Conservation (phyloP, 306 rosid genomes). For the Pterocarpus macrocarpus region DNA sequence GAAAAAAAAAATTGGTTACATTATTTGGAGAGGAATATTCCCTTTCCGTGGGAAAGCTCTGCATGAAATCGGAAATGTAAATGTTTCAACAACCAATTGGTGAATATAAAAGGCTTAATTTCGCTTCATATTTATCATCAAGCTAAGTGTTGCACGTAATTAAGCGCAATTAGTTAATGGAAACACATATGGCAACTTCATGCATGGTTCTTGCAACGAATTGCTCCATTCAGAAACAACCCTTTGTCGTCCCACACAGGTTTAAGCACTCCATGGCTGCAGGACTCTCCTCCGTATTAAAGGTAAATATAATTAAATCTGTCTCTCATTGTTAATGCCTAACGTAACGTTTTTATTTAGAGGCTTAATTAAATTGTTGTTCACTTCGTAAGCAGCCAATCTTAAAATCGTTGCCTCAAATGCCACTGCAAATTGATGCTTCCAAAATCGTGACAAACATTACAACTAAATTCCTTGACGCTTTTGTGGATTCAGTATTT, state of each 20-base stretch:
- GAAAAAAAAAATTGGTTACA: no score
- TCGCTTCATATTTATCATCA: neutral
- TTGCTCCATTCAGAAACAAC: slow-evolving; percentile 25
- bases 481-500: slow-evolving; percentile 60
- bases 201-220: neutral
- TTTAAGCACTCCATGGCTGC: slow-evolving; percentile 31
- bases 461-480: slow-evolving; percentile 49
- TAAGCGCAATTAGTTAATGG: neutral
- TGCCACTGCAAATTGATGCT: slow-evolving; percentile 24
- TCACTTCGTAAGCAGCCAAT: slow-evolving; percentile 40
- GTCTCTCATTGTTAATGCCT: no score
- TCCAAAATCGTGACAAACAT: slow-evolving; percentile 38
- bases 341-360: no score
- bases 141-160: neutral
- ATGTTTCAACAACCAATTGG: no score
- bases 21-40: no score
- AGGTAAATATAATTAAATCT: slow-evolving; percentile 15
- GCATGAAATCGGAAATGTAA: no score
- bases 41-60: no score
- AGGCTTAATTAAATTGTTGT: neutral
- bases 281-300: slow-evolving; percentile 14
- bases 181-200: slow-evolving; percentile 27
- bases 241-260: neutral
- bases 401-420: slow-evolving; percentile 33
- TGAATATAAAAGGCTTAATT: neutral